Base-by-base conservation (phyloP, 352 stramenopile genomes). In the Thalassiosira livingstoniorum region DNA sequence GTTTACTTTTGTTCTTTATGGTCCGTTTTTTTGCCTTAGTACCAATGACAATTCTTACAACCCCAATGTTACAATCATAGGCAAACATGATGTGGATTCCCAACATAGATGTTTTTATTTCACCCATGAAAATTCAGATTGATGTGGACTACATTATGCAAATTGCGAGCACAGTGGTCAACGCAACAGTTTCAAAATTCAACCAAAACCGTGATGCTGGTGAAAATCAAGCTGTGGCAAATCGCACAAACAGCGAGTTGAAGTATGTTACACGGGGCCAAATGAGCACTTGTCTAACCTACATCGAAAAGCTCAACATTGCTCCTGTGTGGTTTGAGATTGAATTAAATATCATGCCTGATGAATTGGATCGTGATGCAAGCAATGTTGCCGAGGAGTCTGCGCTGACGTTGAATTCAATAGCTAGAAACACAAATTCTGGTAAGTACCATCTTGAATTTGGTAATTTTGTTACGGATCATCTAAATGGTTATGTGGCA, bases 221-320 rank as follows among this genome's bases (percentile, higher is more conserved):
- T 57, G 54, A 63, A 51, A 79, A 75, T 79, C 29, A 31, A n/a
- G 62, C 67, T 57, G 42, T 51, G 27, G 73, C 65, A 39, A 86
- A 29, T 31, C 51, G 64, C 25, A 55, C 73, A 51, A 87, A 85
- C 78, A 32, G 84, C 29, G 2, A 78, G 25, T 55, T 87, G 23
- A 29, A 76, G 32, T 87, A 87, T 39, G 39, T 80, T 32, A 86
- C 79, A 15, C 53, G 60, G 32, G 71, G 71, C 5, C 64, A 79
- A 54, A 60, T 78, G 27, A 65, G 75, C 23, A 51, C 60, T 35
- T 74, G 39, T 54, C 39, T 82, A 43, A 87, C 82, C 32, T 91
- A 91, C 58, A 85, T 91, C 55, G 86, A 91, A 68, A 84, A 83
- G 25, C 61, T 91, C 2, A 72, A 81, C 35, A 85, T 91, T 42